Percentiles rank a stretch among this genome's conserved stretches.
Conservation (phyloP, 2,329 filamentous ascomycete species). For the Pleurostoma richardsiae region DNA sequence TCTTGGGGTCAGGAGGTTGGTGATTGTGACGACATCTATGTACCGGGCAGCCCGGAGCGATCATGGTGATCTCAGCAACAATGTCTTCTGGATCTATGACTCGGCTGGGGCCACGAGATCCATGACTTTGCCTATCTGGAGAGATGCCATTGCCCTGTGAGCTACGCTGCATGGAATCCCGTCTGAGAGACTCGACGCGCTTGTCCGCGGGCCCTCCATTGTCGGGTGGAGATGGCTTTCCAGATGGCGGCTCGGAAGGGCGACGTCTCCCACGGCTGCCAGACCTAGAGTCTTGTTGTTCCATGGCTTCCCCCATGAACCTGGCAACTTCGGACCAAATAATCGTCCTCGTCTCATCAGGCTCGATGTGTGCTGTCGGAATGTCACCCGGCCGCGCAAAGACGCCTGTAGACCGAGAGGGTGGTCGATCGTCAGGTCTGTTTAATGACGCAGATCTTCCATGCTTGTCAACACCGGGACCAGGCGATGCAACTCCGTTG, state of each 20-base stretch:
- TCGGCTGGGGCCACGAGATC: not conserved
- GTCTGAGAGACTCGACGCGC: not conserved
- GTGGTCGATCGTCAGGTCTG: too few species aligned
- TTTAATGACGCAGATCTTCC: too few species aligned
- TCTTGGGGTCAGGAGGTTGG: too few species aligned
- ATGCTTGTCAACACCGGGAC: too few species aligned
- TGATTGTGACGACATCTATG: not conserved
- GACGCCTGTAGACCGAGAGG: too few species aligned
- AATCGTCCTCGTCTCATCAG: slow-evolving; percentile 1
- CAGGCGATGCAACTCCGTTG: too few species aligned
- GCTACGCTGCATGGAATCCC: too few species aligned
- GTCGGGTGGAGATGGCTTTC: not conserved
- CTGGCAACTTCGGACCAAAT: slow-evolving; percentile 6
- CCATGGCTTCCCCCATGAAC: slow-evolving; percentile 3
- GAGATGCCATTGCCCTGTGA: not conserved
- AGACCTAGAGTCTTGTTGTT: not conserved
- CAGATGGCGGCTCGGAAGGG: not conserved
- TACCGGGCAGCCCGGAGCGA: not conserved
- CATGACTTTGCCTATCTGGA: not conserved
- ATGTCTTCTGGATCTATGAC: slow-evolving; percentile 2
- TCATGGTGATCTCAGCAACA: slow-evolving; percentile 6
- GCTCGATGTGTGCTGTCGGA: not conserved
- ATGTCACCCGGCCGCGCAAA: too few species aligned
- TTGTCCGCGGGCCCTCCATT: not conserved
- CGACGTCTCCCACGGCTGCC: slow-evolving; percentile 3